A percentile compares a stretch with the other conserved stretches of the same genome.
phyloP scores from a whole-genome alignment of 2,329 filamentous ascomycete species.

The Colletotrichum abscissum region DNA sequence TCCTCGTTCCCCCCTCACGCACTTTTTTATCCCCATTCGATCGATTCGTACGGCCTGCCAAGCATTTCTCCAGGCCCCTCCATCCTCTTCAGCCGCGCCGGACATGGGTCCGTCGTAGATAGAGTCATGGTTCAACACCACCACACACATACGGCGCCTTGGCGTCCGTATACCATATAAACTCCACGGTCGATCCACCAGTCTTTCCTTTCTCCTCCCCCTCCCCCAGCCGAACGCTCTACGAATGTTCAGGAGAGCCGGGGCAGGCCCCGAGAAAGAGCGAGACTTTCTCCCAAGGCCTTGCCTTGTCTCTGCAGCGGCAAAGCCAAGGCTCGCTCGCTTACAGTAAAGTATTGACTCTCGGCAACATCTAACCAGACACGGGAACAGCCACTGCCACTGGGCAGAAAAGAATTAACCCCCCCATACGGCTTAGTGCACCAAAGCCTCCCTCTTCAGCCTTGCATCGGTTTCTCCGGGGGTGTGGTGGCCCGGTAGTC shows the following conservation, averaged over 20 bases:
- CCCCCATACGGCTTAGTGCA: neutral
- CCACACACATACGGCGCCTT: neutral
- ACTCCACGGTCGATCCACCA: neutral
- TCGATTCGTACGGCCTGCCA: neutral
- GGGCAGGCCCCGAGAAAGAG: neutral
- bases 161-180: no score
- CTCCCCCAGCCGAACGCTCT: neutral
- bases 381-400: neutral
- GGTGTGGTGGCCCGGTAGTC: neutral
- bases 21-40: neutral
- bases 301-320: neutral
- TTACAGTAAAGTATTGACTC: neutral
- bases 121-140: neutral
- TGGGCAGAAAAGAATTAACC: neutral
- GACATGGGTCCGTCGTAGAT: slow-evolving; percentile 18
- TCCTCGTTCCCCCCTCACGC: neutral
- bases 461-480: slow-evolving; percentile 15
- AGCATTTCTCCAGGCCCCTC: neutral
- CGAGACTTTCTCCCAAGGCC: neutral
- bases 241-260: neutral
- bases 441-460: neutral
- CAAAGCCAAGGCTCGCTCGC: neutral
- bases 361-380: neutral
- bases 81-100: slow-evolving; percentile 2
- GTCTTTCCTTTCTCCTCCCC: neutral